Evolutionary conservation across 176 grass and related monocot genomes (phyloP).

Genomic region (Lolium rigidum): DNA sequence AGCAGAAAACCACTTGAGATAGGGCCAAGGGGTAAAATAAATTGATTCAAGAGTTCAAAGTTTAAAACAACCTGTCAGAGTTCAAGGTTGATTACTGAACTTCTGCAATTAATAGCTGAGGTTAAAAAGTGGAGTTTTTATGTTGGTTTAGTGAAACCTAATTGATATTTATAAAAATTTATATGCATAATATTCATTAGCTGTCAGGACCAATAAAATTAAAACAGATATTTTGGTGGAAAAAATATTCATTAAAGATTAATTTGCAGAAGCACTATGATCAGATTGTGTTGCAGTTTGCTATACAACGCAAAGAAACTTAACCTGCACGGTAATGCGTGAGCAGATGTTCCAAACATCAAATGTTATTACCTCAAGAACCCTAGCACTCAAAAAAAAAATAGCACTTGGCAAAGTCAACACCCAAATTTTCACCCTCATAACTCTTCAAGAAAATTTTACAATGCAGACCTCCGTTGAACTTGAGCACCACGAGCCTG

Average conservation of each 20-base stretch:
- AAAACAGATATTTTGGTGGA: constrained; percentile 22
- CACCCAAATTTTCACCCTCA: not conserved
- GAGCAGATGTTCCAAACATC: constrained; percentile 50
- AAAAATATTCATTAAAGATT: not conserved
- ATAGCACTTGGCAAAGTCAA: not conserved
- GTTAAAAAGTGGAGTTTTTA: not conserved
- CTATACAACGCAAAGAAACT: constrained; percentile 22
- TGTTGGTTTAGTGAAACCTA: not conserved
- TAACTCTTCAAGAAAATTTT: not conserved
- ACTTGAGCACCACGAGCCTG: not conserved
- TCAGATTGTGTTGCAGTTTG: not conserved
- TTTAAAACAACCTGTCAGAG: not conserved
- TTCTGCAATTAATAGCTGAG: not conserved
- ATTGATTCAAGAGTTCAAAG: not conserved
- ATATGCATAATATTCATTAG: not conserved
- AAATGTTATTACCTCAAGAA: not conserved
- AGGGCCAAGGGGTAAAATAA: not conserved
- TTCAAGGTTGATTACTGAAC: not conserved
- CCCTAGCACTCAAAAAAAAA: constrained; percentile 23
- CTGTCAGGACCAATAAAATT: not conserved
- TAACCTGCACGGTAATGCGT: constrained; percentile 85
- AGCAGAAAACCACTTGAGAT: not conserved
- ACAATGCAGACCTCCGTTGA: not conserved
- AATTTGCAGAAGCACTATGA: not conserved
- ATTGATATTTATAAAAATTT: not conserved